Conservation (phyloP, 129 eudicot genomes). For the Tanacetum coccineum region DNA sequence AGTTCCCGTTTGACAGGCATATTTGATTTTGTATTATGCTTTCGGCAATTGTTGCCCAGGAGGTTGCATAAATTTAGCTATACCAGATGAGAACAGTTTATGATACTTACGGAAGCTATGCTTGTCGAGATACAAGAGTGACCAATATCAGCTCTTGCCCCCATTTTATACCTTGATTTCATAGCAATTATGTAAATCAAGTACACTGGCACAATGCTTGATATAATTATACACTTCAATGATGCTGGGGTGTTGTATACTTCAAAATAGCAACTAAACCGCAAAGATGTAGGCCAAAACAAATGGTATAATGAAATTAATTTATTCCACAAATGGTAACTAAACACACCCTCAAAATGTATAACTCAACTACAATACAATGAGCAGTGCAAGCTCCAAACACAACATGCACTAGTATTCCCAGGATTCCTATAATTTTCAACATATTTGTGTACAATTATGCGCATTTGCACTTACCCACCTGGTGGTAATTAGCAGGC, state of each 20-base stretch:
- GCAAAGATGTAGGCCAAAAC: slow-evolving; percentile 13
- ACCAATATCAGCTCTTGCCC: too few relatives aligned
- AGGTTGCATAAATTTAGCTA: too few relatives aligned
- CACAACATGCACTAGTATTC: slow-evolving; percentile 1
- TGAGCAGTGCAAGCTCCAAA: neutral
- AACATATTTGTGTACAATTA: slow-evolving; percentile 10
- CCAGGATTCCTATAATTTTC: slow-evolving; percentile 5
- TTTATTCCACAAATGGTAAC: slow-evolving; percentile 1
- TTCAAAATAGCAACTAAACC: slow-evolving; percentile 5
- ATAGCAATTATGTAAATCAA: too few relatives aligned
- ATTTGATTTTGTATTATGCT: too few relatives aligned
- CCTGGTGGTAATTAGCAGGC: slow-evolving; percentile 7
- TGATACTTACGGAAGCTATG: too few relatives aligned
- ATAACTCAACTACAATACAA: neutral
- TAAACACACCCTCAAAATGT: neutral
- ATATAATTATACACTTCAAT: neutral
- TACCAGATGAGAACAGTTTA: too few relatives aligned
- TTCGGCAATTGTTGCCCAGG: too few relatives aligned
- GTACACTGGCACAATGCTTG: neutral
- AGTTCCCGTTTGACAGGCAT: too few relatives aligned
- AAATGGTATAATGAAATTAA: slow-evolving; percentile 16
- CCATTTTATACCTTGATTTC: too few relatives aligned
- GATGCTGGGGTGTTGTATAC: neutral
- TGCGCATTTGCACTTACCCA: slow-evolving; percentile 6
- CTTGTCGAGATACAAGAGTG: too few relatives aligned